phyloP scores from a whole-genome alignment of 2,329 filamentous ascomycete species.

The Colletotrichum theobromicola region DNA sequence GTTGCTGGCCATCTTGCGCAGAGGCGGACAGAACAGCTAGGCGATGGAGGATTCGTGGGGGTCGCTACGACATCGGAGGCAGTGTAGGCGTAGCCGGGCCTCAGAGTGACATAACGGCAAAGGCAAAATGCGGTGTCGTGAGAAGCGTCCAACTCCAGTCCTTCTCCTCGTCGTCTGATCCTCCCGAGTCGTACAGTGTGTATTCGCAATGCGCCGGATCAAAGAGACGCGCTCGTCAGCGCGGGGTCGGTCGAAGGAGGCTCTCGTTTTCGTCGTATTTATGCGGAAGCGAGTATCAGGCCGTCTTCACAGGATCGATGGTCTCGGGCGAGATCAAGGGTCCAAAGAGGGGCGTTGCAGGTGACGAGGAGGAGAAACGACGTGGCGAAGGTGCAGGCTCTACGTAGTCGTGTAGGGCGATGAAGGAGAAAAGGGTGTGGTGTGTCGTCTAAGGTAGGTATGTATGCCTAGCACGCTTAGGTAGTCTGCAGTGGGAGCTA shows the following conservation, averaged over 20 bases:
- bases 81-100: neutral
- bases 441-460: neutral
- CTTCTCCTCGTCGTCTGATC: neutral
- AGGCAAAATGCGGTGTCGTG: neutral
- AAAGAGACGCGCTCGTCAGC: neutral
- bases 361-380: slow-evolving; percentile 6
- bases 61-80: neutral
- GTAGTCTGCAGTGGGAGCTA: slow-evolving; percentile 7
- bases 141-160: neutral
- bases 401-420: neutral
- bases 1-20: slow-evolving; percentile 32
- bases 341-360: neutral
- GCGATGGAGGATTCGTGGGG: neutral
- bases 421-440: slow-evolving; percentile 1
- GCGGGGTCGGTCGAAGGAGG: neutral
- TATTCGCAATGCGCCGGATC: neutral
- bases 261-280: neutral
- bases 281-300: neutral
- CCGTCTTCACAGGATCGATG: neutral
- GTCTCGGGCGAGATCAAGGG: neutral
- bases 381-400: slow-evolving; percentile 12
- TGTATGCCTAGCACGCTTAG: neutral
- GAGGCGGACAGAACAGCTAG: neutral
- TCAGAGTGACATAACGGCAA: slow-evolving; percentile 5
- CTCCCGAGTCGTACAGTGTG: neutral